Base-by-base conservation (phyloP, 345 rosid species). In the Linum trigynum region DNA sequence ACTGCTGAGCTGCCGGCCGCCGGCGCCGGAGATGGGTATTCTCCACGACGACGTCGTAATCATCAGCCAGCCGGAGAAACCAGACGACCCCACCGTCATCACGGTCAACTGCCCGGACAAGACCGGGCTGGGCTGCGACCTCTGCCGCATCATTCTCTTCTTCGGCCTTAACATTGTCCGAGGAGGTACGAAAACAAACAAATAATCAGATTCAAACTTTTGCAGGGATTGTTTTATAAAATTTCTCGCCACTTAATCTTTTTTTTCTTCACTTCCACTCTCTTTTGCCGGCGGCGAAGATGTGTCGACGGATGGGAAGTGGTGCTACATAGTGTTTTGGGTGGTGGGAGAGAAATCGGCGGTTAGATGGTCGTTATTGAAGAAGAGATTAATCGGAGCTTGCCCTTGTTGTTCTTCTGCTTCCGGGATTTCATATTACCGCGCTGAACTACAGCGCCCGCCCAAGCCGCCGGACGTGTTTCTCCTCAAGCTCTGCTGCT, bases 311-410 rank as follows among this genome's bases (percentile, higher is more conserved):
- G 99, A 92, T 65, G 99, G 99, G 16, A 92, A 83, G 77, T 92
- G 99, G 99, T 92, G 99, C 68, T 92, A 80, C 79, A 15, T 92
- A 77, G 86, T 92, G 68, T 85, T 92, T 64, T 92, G 96, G 97
- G 99, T 92, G 69, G 74, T 76, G 39, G 89, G 95, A n/a, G 79
- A 79, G 38, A 74, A 23, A 23, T 23, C 85, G 39, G 68, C 72
- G 16, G 82, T 91, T 43, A 86, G 95, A 77, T 92, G 99, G 99
- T 58, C 69, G 73, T 71, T 94, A 40, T 74, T 94, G 84, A 88
- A 90, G 87, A 83, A 75, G 82, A 92, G 97, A 72, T 80, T 92
- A 62, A 62, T 81, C 17, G 97, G 65, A 45, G 95, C 72, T 48
- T 85, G 97, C 66, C 97, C 97, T 67, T 83, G 90, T 14, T 88